Conservation (phyloP, 2,329 filamentous ascomycete species). For the Stemphylium lycopersici region DNA sequence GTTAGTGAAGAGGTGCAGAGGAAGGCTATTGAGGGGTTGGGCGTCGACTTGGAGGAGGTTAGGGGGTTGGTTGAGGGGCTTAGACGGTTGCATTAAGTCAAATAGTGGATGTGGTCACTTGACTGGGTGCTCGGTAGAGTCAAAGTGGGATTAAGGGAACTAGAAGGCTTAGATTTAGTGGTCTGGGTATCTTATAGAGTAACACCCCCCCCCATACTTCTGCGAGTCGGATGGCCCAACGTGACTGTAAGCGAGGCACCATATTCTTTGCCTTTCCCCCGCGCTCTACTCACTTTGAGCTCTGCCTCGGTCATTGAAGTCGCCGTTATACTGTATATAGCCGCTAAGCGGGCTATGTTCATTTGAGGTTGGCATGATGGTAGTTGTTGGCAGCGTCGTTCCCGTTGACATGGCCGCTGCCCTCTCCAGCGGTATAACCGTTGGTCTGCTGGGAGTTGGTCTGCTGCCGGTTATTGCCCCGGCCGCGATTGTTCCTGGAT, state of each 20-base stretch:
- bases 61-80: conserved; percentile 66
- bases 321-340: too few relatives aligned
- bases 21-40: conserved; percentile 58
- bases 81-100: conserved; percentile 54
- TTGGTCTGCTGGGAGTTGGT: too few relatives aligned
- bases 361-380: neutral
- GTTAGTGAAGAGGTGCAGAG: conserved; percentile 65
- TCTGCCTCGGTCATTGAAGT: too few relatives aligned
- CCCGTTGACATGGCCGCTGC: neutral
- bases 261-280: too few relatives aligned
- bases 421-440: neutral
- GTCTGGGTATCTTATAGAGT: neutral
- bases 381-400: neutral
- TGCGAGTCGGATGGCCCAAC: too few relatives aligned
- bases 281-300: too few relatives aligned
- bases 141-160: neutral
- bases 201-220: neutral
- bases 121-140: too few relatives aligned
- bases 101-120: too few relatives aligned
- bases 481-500: too few relatives aligned
- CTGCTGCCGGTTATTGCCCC: too few relatives aligned
- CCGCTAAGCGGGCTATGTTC: too few relatives aligned
- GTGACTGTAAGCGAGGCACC: too few relatives aligned
- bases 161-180: neutral
- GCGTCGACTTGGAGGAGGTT: conserved; percentile 62